Evolutionary conservation across 805 yeast genomes (phyloP).

Genomic region (Wickerhamiella spandovensis): DNA sequence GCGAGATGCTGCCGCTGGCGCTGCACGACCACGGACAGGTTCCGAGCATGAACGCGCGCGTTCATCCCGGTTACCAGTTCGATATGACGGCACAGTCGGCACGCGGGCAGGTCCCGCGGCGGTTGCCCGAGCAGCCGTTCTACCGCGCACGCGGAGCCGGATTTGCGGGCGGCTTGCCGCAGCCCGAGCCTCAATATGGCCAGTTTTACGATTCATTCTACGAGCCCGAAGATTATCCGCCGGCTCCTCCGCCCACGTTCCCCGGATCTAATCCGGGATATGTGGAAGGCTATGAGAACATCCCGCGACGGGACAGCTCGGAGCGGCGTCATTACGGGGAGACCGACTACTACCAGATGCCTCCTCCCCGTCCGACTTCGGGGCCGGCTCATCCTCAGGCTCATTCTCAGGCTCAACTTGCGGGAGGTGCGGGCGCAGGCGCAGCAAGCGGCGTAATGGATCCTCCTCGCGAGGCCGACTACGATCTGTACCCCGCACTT

Average conservation of each 20-base stretch:
- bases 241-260: not conserved
- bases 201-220: not conserved
- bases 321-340: not conserved
- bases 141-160: not conserved
- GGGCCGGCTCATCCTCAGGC: not conserved
- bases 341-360: not conserved
- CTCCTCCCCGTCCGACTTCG: not conserved
- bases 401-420: too few relatives aligned
- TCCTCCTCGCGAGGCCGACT: not conserved
- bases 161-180: not conserved
- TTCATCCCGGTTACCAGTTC: not conserved
- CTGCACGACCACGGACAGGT: not conserved
- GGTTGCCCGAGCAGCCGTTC: not conserved
- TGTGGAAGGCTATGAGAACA: not conserved
- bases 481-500: not conserved
- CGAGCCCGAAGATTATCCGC: not conserved
- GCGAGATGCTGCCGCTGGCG: not conserved
- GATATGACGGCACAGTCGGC: not conserved
- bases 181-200: not conserved
- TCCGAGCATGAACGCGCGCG: not conserved
- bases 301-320: not conserved
- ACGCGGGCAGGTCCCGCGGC: not conserved
- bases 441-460: not conserved
- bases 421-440: too few relatives aligned
- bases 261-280: not conserved